Evolutionary conservation across 305 asterid genomes (phyloP).

Genomic region (Plantago coronopus): DNA sequence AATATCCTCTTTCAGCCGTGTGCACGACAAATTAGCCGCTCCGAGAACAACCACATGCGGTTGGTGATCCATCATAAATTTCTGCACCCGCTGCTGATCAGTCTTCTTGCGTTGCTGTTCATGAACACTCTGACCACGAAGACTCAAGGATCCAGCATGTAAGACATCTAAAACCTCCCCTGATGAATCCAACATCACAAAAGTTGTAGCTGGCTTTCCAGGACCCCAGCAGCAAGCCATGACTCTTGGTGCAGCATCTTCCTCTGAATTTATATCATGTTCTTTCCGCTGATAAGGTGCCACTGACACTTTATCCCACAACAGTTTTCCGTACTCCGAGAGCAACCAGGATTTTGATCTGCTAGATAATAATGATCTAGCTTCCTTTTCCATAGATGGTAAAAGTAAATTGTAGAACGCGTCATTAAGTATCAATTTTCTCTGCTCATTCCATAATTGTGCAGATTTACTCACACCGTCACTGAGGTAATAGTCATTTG

Average conservation of each 20-base stretch:
- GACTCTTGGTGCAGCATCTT: slow-evolving; percentile 87
- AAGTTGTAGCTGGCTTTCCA: slow-evolving; percentile 93
- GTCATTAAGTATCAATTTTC: slow-evolving; percentile 78
- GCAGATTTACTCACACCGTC: slow-evolving; percentile 97
- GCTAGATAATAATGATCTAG: slow-evolving; percentile 62
- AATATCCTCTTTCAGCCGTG: slow-evolving; percentile 86
- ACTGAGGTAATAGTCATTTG: slow-evolving; percentile 81
- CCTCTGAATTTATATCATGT: slow-evolving; percentile 68
- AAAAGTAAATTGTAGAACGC: slow-evolving; percentile 71
- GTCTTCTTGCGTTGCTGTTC: slow-evolving; percentile 89
- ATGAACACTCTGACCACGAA: slow-evolving; percentile 82
- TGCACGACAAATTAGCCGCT: slow-evolving; percentile 89
- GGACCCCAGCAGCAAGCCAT: slow-evolving; percentile 99
- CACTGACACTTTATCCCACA: slow-evolving; percentile 90
- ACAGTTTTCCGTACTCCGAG: slow-evolving; percentile 67
- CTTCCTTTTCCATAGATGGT: slow-evolving; percentile 95
- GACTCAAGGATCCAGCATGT: slow-evolving; percentile 76
- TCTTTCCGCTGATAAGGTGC: slow-evolving; percentile 85
- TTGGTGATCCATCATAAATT: slow-evolving; percentile 97
- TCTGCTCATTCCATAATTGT: slow-evolving; percentile 94
- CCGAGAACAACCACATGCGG: slow-evolving; percentile 91
- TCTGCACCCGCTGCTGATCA: slow-evolving; percentile 93
- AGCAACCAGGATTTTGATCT: slow-evolving; percentile 81
- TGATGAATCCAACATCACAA: slow-evolving; percentile 94
- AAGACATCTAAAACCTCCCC: slow-evolving; percentile 91